phyloP scores from a whole-genome alignment of 2,329 filamentous ascomycete species.

The Fusarium albidum region DNA sequence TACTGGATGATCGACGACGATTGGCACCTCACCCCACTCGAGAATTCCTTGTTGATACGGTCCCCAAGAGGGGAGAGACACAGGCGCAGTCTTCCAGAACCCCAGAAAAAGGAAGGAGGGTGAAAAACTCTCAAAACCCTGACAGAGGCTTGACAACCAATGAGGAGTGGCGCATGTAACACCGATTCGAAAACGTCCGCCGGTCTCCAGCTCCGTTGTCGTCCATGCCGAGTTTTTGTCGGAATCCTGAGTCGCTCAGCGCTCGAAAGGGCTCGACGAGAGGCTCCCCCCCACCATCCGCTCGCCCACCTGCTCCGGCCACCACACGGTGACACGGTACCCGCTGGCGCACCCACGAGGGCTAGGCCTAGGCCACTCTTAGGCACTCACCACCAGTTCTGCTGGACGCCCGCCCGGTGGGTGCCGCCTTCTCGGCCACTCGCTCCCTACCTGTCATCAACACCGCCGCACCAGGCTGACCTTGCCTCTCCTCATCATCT shows the following conservation, averaged over 20 bases:
- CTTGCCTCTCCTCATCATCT: constrained; percentile 24
- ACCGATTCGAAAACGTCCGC: constrained; percentile 28
- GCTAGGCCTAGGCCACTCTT: constrained; percentile 27
- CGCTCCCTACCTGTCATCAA: constrained; percentile 16
- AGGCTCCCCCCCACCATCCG: constrained; percentile 29
- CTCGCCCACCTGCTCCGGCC: constrained; percentile 24
- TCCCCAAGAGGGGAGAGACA: constrained; percentile 13
- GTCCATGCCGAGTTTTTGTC: constrained; percentile 41
- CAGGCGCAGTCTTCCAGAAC: constrained; percentile 11
- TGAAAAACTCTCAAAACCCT: constrained; percentile 28
- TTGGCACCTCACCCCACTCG: constrained; percentile 27
- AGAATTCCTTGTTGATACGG: constrained; percentile 23
- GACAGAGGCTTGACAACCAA: constrained; percentile 31
- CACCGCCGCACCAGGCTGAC: constrained; percentile 37
- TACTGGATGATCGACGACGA: constrained; percentile 33
- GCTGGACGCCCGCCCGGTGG: constrained; percentile 34
- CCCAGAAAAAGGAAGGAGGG: constrained; percentile 23
- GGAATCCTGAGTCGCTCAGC: constrained; percentile 32
- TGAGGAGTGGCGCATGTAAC: constrained; percentile 28
- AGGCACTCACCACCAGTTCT: constrained; percentile 32
- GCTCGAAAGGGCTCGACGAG: not conserved
- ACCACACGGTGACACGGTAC: constrained; percentile 30
- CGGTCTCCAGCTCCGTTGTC: constrained; percentile 20
- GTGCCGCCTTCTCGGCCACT: constrained; percentile 21
- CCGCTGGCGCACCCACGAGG: constrained; percentile 33